A percentile compares a stretch with the other conserved stretches of the same genome.
These are phyloP conservation scores for Citrullus colocynthis DNA, from an alignment of 306 rosid genomes.

Conservation along the genomic window DNA sequence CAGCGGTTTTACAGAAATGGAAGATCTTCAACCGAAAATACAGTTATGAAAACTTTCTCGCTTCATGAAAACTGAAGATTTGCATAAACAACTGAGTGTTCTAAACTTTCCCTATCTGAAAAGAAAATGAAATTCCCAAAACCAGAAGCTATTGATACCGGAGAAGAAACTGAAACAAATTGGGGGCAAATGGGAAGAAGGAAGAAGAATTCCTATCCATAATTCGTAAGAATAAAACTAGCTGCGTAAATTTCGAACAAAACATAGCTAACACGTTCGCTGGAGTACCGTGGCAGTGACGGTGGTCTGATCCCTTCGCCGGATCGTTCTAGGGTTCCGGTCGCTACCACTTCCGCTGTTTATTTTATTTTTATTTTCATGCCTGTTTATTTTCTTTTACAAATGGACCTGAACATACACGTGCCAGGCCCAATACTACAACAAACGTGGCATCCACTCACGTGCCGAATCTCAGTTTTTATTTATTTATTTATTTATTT, in stretches of 20 bases:
- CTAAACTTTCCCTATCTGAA: background rate
- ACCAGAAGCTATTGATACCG: background rate
- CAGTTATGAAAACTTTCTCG: background rate
- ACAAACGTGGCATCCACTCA: background rate
- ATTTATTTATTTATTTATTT: too few relatives aligned
- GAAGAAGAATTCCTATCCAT: background rate
- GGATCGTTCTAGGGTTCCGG: conserved; percentile 6
- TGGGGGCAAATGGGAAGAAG: background rate
- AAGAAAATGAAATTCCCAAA: background rate
- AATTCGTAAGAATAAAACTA: background rate
- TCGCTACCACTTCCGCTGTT: background rate
- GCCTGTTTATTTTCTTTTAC: background rate
- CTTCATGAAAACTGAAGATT: background rate
- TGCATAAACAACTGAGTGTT: background rate
- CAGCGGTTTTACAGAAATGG: background rate
- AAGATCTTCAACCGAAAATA: background rate
- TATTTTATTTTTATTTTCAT: background rate
- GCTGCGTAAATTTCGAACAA: background rate
- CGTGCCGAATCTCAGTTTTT: background rate
- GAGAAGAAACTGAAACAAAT: background rate
- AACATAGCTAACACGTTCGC: background rate
- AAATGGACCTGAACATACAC: background rate
- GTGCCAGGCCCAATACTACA: conserved; percentile 1
- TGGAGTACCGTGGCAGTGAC: background rate
- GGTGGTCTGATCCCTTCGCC: background rate